Evolutionary conservation across 306 rosid genomes (phyloP).

Genomic region (Sechiopsis laciniata): DNA sequence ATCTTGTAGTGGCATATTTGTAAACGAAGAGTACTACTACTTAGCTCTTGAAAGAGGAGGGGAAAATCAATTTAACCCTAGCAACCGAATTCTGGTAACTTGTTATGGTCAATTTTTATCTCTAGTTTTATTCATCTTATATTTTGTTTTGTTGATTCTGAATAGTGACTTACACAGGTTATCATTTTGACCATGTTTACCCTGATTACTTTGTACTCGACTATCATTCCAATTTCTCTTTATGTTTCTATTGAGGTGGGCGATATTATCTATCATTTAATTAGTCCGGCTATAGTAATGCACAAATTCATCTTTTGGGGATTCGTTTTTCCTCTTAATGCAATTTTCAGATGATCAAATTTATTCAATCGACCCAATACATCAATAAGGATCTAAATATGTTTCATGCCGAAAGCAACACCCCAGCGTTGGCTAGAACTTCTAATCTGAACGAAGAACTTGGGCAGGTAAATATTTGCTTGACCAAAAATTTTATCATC

Average conservation of each 20-base stretch:
- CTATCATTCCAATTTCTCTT: slow-evolving; percentile 94
- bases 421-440: slow-evolving; percentile 97
- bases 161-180: slow-evolving; percentile 51
- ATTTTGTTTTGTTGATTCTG: slow-evolving; percentile 26
- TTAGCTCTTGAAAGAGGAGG: slow-evolving; percentile 54
- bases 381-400: slow-evolving; percentile 86
- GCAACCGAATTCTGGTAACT: slow-evolving; percentile 68
- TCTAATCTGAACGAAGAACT: slow-evolving; percentile 98
- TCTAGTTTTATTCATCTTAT: slow-evolving; percentile 4
- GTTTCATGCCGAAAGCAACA: slow-evolving; percentile 82
- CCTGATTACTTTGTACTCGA: slow-evolving; percentile 79
- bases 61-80: slow-evolving; percentile 67
- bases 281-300: slow-evolving; percentile 18
- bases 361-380: slow-evolving; percentile 87
- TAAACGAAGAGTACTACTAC: slow-evolving; percentile 63
- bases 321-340: slow-evolving; percentile 23
- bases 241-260: slow-evolving; percentile 96
- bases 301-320: slow-evolving; percentile 16
- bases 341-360: slow-evolving; percentile 81
- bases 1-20: slow-evolving; percentile 68
- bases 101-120: slow-evolving; percentile 19
- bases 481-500: slow-evolving; percentile 1
- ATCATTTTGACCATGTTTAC: slow-evolving; percentile 81
- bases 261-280: slow-evolving; percentile 22
- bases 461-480: slow-evolving; percentile 62